A percentile compares a stretch with the other conserved stretches of the same genome.
Conservation (phyloP, 352 stramenopile species). For the Globisporangium paroecandrum region DNA sequence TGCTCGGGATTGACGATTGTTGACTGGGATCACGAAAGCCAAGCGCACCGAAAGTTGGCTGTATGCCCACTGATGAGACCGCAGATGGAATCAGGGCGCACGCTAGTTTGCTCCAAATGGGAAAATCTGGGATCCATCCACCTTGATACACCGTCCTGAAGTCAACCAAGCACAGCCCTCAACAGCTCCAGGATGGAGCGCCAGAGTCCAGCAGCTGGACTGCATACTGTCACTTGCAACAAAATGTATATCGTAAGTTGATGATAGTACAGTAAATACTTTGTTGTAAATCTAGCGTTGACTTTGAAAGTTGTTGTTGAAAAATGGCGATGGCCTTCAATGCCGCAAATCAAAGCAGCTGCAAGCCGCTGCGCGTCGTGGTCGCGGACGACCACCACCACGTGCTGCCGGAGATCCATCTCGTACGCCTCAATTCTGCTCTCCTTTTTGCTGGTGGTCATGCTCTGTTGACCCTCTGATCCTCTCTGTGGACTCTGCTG, state of each 20-base stretch:
- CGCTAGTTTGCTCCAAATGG: background rate
- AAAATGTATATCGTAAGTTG: background rate
- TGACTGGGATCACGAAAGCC: background rate
- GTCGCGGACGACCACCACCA: conserved; percentile 82
- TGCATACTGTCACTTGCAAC: background rate
- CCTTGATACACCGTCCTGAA: background rate
- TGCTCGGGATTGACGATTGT: background rate
- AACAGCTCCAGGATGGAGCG: background rate
- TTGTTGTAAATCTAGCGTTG: background rate
- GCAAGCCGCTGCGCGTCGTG: conserved; percentile 33
- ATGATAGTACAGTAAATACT: background rate
- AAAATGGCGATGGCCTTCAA: background rate
- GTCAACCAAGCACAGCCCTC: background rate
- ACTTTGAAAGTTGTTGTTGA: background rate
- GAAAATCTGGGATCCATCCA: background rate
- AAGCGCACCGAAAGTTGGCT: background rate
- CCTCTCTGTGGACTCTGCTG: background rate
- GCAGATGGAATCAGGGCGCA: background rate
- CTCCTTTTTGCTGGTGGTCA: background rate
- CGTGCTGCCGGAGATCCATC: conserved; percentile 66
- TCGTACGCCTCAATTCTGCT: conserved; percentile 22
- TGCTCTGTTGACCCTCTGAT: background rate
- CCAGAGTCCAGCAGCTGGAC: too few species aligned
- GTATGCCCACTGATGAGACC: background rate
- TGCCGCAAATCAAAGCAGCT: background rate